Conservation (phyloP, 345 rosid species). For the Moricandia moricandioides region DNA sequence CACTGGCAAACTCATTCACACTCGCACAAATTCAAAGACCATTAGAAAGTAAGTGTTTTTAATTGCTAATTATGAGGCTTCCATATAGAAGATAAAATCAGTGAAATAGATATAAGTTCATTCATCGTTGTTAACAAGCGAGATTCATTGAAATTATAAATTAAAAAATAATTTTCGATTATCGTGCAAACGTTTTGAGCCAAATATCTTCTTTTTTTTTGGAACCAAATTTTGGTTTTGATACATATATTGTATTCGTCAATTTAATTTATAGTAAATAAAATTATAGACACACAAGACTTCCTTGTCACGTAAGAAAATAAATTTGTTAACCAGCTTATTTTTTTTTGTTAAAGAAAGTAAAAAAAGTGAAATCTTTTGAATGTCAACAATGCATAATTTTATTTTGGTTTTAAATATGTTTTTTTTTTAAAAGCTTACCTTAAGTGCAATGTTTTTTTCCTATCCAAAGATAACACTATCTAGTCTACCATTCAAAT, state of each 20-base stretch:
- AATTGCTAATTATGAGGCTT: background rate
- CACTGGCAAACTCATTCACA: conserved; percentile 19
- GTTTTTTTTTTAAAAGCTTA: background rate
- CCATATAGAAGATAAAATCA: background rate
- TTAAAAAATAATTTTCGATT: background rate
- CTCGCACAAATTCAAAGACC: conserved; percentile 7
- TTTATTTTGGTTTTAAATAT: too few relatives aligned
- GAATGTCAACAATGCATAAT: too few relatives aligned
- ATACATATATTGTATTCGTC: too few relatives aligned
- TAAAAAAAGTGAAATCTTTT: too few relatives aligned
- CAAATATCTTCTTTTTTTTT: too few relatives aligned
- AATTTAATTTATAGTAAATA: background rate
- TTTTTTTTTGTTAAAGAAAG: background rate
- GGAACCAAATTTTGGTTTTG: too few relatives aligned
- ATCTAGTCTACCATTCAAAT: background rate
- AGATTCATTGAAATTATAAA: background rate
- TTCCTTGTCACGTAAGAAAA: background rate
- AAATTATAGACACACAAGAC: background rate
- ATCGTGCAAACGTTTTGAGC: background rate
- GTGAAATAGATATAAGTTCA: background rate
- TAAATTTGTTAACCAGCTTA: background rate
- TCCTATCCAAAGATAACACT: background rate
- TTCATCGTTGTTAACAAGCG: background rate
- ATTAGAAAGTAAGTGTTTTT: background rate
- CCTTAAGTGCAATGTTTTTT: background rate